Evolutionary conservation across 371 early-diverging fungal genomes (phyloP), one percentile per base, ranked within the genome.

Genomic region (Mortierella sp.): DNA sequence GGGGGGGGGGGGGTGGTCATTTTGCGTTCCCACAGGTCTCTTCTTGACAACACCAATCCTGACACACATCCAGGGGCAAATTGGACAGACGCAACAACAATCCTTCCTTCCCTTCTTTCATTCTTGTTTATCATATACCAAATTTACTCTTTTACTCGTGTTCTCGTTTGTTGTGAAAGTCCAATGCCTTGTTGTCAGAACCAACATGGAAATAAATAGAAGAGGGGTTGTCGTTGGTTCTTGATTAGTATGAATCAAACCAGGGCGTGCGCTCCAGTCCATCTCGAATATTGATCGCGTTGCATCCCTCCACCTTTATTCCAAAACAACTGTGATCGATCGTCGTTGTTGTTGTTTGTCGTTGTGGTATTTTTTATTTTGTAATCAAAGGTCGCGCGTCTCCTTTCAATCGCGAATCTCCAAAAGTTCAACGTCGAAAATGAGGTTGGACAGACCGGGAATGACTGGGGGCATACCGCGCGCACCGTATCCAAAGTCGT

Each of bases 341-440:
- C n/a, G n/a, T n/a, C n/a, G n/a, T n/a, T n/a, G n/a, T n/a, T n/a
- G n/a, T n/a, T n/a, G n/a, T n/a, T n/a, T n/a, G n/a, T n/a, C n/a
- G n/a, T n/a, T n/a, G 2, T 37, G 26, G 8, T 53, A 43, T 64
- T 14, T 55, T 74, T 61, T 64, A 52, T 22, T 5, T 34, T 68
- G 26, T 13, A 11, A 19, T 29, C 19, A 34, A 19, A 5, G 34
- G 19, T 16, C 11, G 29, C 4, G 55, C 13, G 58, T 34, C n/a
- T n/a, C n/a, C n/a, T n/a, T n/a, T 58, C 34, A 86, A 88, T 91
- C 95, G 88, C 93, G 94, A 87, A 97, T 96, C 83, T 90, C 91
- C 50, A 98, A 77, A 29, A 98, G 92, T 87, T 97, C 96, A 68
- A 84, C 94, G 45, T 94, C 95, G 85, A 98, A 98, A 80, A 93